Conservation (phyloP, 2,329 filamentous ascomycete genomes). For the Sclerotiophoma versabilis region DNA sequence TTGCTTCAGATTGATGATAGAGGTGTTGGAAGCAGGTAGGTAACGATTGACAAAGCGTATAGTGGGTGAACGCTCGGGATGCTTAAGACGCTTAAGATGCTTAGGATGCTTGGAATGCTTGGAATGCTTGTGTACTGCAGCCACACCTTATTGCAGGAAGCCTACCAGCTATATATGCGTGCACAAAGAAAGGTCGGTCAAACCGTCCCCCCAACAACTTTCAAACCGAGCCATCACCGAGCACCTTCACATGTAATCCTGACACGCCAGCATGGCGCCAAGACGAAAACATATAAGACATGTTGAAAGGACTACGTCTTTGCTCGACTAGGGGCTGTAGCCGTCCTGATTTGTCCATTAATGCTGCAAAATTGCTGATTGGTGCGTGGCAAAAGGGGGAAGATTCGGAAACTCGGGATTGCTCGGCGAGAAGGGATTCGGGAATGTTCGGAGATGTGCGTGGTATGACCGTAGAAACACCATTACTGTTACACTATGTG, state of each 20-base stretch:
- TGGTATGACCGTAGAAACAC: not conserved
- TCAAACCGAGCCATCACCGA: slow-evolving; percentile 12
- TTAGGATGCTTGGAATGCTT: not conserved
- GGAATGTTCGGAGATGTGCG: not conserved
- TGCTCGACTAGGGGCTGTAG: not conserved
- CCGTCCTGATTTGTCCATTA: slow-evolving; percentile 1
- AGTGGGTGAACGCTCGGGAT: not conserved
- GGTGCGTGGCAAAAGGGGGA: slow-evolving; percentile 12
- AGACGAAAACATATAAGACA: slow-evolving; percentile 1
- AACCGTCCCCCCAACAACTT: not conserved
- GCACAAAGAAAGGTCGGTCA: not conserved
- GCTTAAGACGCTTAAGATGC: not conserved
- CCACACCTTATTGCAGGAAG: not conserved
- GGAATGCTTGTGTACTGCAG: not conserved
- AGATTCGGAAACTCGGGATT: slow-evolving; percentile 7
- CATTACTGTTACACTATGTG: not conserved
- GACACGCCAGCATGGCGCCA: not conserved
- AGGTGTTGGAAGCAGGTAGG: not conserved
- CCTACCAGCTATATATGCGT: not conserved
- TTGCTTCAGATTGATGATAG: not conserved
- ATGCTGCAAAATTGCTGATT: slow-evolving; percentile 6
- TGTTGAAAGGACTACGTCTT: slow-evolving; percentile 1
- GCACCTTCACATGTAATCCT: not conserved
- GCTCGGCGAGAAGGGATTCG: slow-evolving; percentile 7
- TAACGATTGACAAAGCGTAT: not conserved